phyloP scores from a whole-genome alignment of 257 asterid species.

The Solanum lycopersicoides region DNA sequence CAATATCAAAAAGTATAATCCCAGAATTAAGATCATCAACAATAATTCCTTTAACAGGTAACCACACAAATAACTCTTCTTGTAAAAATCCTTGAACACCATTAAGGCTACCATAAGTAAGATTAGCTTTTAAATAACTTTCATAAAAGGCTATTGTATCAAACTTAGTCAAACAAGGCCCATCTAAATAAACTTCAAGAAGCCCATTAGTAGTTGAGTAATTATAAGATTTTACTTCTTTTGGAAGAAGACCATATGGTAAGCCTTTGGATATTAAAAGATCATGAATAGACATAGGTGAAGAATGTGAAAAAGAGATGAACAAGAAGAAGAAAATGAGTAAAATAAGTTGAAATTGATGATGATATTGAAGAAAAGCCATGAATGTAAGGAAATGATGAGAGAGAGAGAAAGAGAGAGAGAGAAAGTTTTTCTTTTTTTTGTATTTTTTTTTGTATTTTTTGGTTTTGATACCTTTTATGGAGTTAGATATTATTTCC shows the following conservation, averaged over 20 bases:
- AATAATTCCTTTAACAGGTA: constrained; percentile 35
- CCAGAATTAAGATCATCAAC: constrained; percentile 42
- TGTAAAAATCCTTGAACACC: constrained; percentile 38
- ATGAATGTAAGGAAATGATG: not conserved
- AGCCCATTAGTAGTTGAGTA: constrained; percentile 23
- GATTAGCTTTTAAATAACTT: constrained; percentile 22
- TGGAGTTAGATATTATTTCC: not conserved
- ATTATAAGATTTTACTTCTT: constrained; percentile 30
- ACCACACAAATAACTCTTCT: constrained; percentile 50
- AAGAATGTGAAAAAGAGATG: not conserved
- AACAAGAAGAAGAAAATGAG: not conserved
- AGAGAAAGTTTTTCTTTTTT: too few species aligned
- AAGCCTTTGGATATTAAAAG: constrained; percentile 32
- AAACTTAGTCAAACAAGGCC: constrained; percentile 37
- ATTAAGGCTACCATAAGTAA: constrained; percentile 29
- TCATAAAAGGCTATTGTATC: constrained; percentile 41
- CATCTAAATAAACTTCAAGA: constrained; percentile 33
- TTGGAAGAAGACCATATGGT: constrained; percentile 43
- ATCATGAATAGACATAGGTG: constrained; percentile 31
- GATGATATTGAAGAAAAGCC: not conserved
- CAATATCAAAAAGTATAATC: constrained; percentile 38
- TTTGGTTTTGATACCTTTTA: not conserved
- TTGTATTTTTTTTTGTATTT: not conserved
- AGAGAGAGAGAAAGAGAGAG: not conserved
- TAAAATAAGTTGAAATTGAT: not conserved